Evolutionary conservation across 2,329 filamentous ascomycete species (phyloP).

Genomic region (Emericellopsis atlantica): DNA sequence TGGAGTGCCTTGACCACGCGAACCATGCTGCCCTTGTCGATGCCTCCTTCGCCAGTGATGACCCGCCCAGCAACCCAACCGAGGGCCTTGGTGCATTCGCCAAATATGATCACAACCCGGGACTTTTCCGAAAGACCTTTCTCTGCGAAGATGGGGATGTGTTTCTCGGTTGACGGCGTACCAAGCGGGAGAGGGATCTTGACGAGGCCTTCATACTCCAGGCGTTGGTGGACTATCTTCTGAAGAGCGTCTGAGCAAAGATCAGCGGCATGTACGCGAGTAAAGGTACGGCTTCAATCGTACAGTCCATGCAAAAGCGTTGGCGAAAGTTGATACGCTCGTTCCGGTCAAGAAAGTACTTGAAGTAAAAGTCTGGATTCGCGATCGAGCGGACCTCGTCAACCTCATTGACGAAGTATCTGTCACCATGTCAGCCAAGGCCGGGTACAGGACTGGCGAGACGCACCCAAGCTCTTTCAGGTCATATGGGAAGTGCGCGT

Average conservation of each 20-base stretch:
- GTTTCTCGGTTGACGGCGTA: slow-evolving; percentile 31
- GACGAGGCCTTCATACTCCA: slow-evolving; percentile 46
- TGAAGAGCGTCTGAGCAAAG: slow-evolving; percentile 41
- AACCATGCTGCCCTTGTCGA: slow-evolving; percentile 59
- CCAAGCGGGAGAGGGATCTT: slow-evolving; percentile 50
- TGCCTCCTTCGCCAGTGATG: slow-evolving; percentile 47
- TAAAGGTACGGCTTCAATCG: slow-evolving; percentile 8
- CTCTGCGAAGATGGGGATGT: slow-evolving; percentile 54
- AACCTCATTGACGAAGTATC: slow-evolving; percentile 65
- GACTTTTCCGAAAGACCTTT: slow-evolving; percentile 38
- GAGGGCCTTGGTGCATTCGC: slow-evolving; percentile 58
- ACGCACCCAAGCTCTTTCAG: slow-evolving; percentile 59
- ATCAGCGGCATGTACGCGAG: not conserved
- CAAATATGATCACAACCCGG: slow-evolving; percentile 62
- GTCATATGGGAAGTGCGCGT: slow-evolving; percentile 52
- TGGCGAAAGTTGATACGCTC: slow-evolving; percentile 67
- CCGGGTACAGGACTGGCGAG: not conserved
- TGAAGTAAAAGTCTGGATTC: slow-evolving; percentile 57
- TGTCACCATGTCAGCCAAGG: slow-evolving; percentile 17
- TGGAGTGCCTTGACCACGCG: slow-evolving; percentile 41
- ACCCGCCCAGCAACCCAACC: slow-evolving; percentile 63
- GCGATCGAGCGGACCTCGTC: slow-evolving; percentile 63
- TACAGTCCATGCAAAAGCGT: slow-evolving; percentile 62
- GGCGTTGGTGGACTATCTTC: slow-evolving; percentile 46
- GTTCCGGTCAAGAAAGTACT: slow-evolving; percentile 62